Conservation (phyloP, 2,329 filamentous ascomycete genomes). For the Sclerotinia borealis region DNA sequence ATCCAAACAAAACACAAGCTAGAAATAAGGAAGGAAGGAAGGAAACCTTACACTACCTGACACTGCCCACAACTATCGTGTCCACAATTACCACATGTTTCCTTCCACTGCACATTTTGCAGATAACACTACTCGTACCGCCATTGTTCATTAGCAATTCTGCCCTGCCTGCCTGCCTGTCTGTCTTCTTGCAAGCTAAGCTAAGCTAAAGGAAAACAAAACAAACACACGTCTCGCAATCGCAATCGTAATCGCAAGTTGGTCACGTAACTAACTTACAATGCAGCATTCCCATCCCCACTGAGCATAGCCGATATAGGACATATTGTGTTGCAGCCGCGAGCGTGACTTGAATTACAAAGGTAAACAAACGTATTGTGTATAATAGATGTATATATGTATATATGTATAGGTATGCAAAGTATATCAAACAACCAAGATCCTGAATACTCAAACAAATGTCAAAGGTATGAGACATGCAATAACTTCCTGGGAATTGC, state of each 20-base stretch:
- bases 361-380: too few relatives aligned
- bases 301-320: background rate
- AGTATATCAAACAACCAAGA: too few relatives aligned
- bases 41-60: slow-evolving; percentile 8
- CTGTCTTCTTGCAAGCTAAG: background rate
- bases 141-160: background rate
- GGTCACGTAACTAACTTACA: slow-evolving; percentile 2
- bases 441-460: background rate
- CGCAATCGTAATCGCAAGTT: background rate
- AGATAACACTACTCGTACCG: slow-evolving; percentile 1
- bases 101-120: slow-evolving; percentile 8
- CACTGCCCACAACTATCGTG: slow-evolving; percentile 8
- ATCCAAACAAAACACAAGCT: too few relatives aligned
- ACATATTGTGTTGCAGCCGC: background rate
- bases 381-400: too few relatives aligned
- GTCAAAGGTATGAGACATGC: background rate
- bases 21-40: background rate
- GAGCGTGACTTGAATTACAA: background rate
- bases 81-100: slow-evolving; percentile 5
- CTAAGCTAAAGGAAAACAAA: too few relatives aligned
- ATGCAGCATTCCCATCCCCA: slow-evolving; percentile 13
- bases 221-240: too few relatives aligned
- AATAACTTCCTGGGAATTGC: background rate
- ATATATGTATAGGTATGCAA: too few relatives aligned
- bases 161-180: background rate